Base-by-base conservation (phyloP, 139 green algal genomes). In the Micractinium sp. region DNA sequence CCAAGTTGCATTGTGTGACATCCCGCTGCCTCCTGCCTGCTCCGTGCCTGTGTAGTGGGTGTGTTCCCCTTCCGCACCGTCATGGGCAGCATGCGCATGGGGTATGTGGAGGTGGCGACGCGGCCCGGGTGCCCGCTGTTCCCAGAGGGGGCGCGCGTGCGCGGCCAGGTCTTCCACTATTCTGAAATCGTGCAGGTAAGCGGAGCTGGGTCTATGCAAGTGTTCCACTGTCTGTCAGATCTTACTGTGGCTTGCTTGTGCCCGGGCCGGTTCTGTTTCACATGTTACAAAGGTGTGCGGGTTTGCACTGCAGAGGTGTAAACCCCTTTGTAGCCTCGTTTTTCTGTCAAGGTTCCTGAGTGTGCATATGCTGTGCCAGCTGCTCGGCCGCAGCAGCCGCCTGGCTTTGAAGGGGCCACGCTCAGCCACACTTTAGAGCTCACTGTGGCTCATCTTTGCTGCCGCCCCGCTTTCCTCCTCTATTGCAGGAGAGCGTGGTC, bases 61-160 rank as follows among this genome's bases (percentile, higher is more conserved):
- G 85, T 99, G 81, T 94, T 99, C 39, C 96, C 97, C 0, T 99
- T 99, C 93, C 91, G 94, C 27, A 96, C 96, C 20, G 87, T 94
- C 5, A 92, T 97, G 88, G 85, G 89, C n/a, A 81, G 80, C 16
- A 89, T 93, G 77, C 94, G 95, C 80, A 94, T 95, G 67, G 95
- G 94, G 2, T 97, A 97, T 41, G 93, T 97, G 73, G 91, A 96
- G 63, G 95, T 99, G 41, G 88, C 92, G 27, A 92, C 93, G 3
- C 71, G 81, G 25, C 20, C 67, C 1, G 81, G 74, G 0, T 95
- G 94, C 90, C 88, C 90, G 29, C 88, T 99, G 23, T 97, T 99
- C 85, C 92, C 95, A 0, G 25, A 92, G 0, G 94, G 95, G 23
- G 79, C 35, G 7, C 88, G 41, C 12, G 90, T 95, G 25, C 91